Evolutionary conservation across 768 basidiomycete species (phyloP), one percentile per base, ranked within the genome.

Genomic region (Psilocybe azurescens): DNA sequence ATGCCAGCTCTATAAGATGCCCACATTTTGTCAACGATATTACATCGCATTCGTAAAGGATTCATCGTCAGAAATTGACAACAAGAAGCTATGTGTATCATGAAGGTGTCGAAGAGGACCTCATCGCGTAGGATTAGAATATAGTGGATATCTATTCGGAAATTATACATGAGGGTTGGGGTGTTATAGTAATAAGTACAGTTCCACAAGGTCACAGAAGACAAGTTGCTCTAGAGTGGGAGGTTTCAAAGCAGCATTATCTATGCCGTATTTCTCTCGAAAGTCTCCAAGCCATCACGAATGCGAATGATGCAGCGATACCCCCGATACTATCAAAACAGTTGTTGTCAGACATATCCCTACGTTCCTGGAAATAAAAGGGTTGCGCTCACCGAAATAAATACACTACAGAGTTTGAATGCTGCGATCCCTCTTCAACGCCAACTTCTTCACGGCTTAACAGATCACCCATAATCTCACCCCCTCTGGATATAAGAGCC

Each of bases 341-440:
- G 30, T 29, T 10, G 55, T 2, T n/a, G 5, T 48, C 18, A 13
- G 28, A 53, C 10, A 10, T 24, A 7, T 5, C 1, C n/a, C 20
- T 33, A 33, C 44, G 39, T 24, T 24, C 30, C 44, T 16, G 5
- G 0, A 13, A 61, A 58, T 13, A 13, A 44, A 13, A 44, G 8
- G 14, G 50, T 48, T 55, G n/a, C 2, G 76, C 88, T 70, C 65
- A 92, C 93, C 89, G 79, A 71, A 95, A 93, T 33, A 95, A 85
- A 67, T 93, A 84, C 9, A 87, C 92, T 3, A 94, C 86, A n/a
- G 92, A 88, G 73, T 89, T 88, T 1, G 88, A 83, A 24, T 73
- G 66, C n/a, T 69, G 63, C 2, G 60, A 61, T 18, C 70, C 77
- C 44, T 70, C 70, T n/a, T 47, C 39, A 14, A 14, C 41, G 3